Evolutionary conservation across 192 early-diverging fungal species (phyloP).

Genomic region (Pecoramyces ruminantium): DNA sequence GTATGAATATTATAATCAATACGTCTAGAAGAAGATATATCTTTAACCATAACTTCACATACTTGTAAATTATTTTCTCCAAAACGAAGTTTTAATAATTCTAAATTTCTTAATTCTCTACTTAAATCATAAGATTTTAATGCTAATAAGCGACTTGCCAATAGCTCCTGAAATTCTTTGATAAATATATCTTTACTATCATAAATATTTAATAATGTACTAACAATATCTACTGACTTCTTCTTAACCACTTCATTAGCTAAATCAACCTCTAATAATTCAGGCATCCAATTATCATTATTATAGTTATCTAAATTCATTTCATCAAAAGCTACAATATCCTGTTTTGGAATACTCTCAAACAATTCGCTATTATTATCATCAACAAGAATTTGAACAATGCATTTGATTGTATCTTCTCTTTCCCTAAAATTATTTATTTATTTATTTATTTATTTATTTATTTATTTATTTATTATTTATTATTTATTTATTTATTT

Average conservation of each 20-base stretch:
- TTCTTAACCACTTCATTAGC: constrained; percentile 7
- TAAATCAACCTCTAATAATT: constrained; percentile 37
- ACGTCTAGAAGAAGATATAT: constrained; percentile 54
- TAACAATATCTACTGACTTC: constrained; percentile 36
- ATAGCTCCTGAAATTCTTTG: constrained; percentile 43
- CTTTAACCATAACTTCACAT: constrained; percentile 70
- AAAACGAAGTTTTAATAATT: constrained; percentile 57
- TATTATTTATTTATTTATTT: too few species aligned
- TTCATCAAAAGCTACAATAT: constrained; percentile 21
- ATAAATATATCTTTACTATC: constrained; percentile 51
- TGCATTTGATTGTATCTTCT: constrained; percentile 45
- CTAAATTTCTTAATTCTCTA: constrained; percentile 45
- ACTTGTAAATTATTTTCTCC: constrained; percentile 36
- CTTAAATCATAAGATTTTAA: constrained; percentile 24
- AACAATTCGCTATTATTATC: constrained; percentile 32
- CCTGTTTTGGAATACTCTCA: constrained; percentile 17
- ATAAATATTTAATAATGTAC: constrained; percentile 48
- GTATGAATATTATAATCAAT: constrained; percentile 31
- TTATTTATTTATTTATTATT: too few species aligned
- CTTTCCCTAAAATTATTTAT: too few species aligned
- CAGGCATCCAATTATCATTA: constrained; percentile 36
- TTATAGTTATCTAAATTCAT: constrained; percentile 26
- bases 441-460: too few species aligned
- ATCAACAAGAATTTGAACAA: constrained; percentile 46
- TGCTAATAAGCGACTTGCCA: constrained; percentile 31